phyloP scores from a whole-genome alignment of 2,329 filamentous ascomycete genomes.

The Chrysosporium queenslandicum region DNA sequence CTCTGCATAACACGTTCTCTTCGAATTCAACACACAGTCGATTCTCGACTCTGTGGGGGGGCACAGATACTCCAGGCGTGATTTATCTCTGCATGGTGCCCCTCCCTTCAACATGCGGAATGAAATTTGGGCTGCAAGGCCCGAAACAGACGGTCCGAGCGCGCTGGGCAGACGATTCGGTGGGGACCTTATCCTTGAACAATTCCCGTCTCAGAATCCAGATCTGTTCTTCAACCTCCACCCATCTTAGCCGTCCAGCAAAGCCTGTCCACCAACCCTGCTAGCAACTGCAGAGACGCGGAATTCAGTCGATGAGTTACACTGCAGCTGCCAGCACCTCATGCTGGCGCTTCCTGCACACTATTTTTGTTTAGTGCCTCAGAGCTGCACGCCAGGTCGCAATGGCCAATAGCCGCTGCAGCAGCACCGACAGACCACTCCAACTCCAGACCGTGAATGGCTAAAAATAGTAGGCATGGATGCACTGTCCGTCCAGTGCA shows the following conservation, averaged over 20 bases:
- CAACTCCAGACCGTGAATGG: background rate
- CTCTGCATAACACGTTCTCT: too few relatives aligned
- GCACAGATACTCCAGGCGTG: too few relatives aligned
- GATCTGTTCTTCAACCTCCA: background rate
- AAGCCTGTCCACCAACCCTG: background rate
- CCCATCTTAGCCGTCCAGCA: background rate
- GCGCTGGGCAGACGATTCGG: background rate
- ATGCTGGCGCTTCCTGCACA: constrained; percentile 5
- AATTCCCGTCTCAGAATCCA: background rate
- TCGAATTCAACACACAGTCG: too few relatives aligned
- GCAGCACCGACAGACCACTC: background rate
- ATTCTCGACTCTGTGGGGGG: too few relatives aligned
- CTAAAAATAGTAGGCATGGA: background rate
- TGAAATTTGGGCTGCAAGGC: background rate
- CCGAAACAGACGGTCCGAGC: constrained; percentile 2
- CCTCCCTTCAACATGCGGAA: background rate
- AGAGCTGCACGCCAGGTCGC: background rate
- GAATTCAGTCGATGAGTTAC: background rate
- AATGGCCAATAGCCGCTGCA: background rate
- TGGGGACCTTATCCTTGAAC: background rate
- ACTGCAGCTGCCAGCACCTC: background rate
- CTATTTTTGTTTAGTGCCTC: constrained; percentile 9
- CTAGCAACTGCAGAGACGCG: background rate
- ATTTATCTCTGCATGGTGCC: background rate
- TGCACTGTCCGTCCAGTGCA: too few relatives aligned